These are phyloP conservation scores for Pythium myriotylum DNA, from an alignment of 352 stramenopile genomes.

Conservation along the genomic window DNA sequence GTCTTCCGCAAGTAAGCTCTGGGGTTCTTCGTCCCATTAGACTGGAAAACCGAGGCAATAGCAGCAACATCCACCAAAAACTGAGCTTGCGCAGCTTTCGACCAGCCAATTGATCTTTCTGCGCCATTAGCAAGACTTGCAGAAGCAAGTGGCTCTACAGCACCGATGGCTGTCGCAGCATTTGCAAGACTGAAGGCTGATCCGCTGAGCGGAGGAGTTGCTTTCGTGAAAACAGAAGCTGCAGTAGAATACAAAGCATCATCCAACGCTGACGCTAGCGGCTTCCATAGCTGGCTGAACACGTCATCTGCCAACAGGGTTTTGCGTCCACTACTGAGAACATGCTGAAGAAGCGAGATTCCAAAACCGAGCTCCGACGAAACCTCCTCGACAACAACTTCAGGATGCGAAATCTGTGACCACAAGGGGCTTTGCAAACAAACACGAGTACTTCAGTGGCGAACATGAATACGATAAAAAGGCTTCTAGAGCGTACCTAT, in stretches of 20 bases:
- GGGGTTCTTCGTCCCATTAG: conserved; percentile 30
- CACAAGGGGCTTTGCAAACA: conserved; percentile 1
- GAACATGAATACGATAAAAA: too few relatives aligned
- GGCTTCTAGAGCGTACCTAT: conserved; percentile 27
- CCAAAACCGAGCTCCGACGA: conserved; percentile 20
- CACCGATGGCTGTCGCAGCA: conserved; percentile 26
- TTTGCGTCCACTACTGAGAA: neutral
- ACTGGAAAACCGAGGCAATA: conserved; percentile 39
- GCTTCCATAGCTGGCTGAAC: conserved; percentile 30
- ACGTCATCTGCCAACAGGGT: conserved; percentile 3
- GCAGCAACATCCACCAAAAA: conserved; percentile 44
- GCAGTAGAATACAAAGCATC: conserved; percentile 13
- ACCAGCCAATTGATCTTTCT: conserved; percentile 16
- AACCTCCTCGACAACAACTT: conserved; percentile 2
- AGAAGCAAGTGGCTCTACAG: conserved; percentile 7
- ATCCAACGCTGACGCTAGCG: conserved; percentile 17
- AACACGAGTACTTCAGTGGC: neutral
- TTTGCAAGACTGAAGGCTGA: conserved; percentile 17
- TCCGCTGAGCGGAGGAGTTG: neutral
- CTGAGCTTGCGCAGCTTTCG: conserved; percentile 32
- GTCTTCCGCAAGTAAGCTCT: conserved; percentile 47
- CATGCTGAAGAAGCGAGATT: conserved; percentile 3
- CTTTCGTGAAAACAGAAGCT: neutral
- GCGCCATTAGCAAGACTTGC: neutral
- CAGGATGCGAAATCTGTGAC: neutral